A percentile compares a stretch with the other conserved stretches of the same genome.
These are phyloP conservation scores for Tetrahymena malaccensis DNA, from an alignment of 73 alveolate species.

Conservation along the genomic window DNA sequence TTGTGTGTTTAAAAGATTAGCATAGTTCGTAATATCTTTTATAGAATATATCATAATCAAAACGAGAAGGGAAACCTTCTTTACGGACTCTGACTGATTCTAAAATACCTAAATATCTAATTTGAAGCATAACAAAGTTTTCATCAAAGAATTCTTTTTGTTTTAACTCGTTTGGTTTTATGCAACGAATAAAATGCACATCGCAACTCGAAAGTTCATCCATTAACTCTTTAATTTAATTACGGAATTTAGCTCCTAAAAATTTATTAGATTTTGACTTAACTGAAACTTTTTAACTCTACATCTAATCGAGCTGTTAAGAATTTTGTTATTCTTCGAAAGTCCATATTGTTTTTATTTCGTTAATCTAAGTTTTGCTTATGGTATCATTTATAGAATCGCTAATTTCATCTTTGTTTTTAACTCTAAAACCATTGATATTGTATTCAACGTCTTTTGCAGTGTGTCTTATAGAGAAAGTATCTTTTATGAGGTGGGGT, in stretches of 20 bases:
- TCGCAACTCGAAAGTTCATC: conserved; percentile 75
- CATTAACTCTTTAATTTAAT: conserved; percentile 84
- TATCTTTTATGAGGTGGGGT: neutral
- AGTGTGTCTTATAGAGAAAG: conserved; percentile 60
- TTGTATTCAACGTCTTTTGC: conserved; percentile 88
- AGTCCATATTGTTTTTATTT: neutral
- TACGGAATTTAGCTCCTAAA: conserved; percentile 82
- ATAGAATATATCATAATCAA: neutral
- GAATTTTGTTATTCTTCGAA: neutral
- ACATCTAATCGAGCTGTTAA: neutral
- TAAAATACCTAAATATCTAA: conserved; percentile 93
- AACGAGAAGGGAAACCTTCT: conserved; percentile 72
- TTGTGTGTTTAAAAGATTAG: neutral
- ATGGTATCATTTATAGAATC: neutral
- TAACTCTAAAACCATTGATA: conserved; percentile 70
- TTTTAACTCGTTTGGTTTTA: conserved; percentile 89
- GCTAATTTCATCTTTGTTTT: conserved; percentile 81
- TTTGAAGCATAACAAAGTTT: conserved; percentile 73
- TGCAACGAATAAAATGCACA: conserved; percentile 87
- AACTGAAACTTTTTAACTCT: neutral
- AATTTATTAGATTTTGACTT: conserved; percentile 10
- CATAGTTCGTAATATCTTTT: neutral
- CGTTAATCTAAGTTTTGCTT: neutral
- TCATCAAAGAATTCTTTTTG: conserved; percentile 47
- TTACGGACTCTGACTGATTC: conserved; percentile 87